Conservation (phyloP, 2,329 filamentous ascomycete species). For the Colletotrichum destructivum region DNA sequence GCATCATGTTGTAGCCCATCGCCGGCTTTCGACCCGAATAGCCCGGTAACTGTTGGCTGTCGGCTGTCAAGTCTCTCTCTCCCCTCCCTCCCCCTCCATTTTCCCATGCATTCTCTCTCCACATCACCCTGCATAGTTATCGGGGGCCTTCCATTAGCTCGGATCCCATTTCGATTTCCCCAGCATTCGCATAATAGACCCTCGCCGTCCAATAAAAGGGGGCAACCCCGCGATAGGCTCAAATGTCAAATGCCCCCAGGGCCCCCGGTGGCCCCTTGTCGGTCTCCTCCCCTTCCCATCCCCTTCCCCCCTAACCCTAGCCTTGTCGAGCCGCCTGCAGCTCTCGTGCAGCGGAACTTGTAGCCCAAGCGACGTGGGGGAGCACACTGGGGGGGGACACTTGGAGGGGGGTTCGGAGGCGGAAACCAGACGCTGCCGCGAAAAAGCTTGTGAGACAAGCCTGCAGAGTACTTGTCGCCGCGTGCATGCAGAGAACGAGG, state of each 20-base stretch:
- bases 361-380: constrained; percentile 34
- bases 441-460: constrained; percentile 39
- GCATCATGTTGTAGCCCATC: not conserved
- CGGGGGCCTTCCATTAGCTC: constrained; percentile 39
- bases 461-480: constrained; percentile 22
- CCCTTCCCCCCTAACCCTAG: not conserved
- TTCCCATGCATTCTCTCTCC: constrained; percentile 28
- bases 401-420: not conserved
- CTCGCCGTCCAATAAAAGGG: constrained; percentile 29
- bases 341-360: constrained; percentile 30
- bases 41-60: constrained; percentile 28
- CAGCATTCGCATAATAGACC: constrained; percentile 40
- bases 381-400: not conserved
- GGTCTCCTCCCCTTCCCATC: not conserved
- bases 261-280: not conserved
- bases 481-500: constrained; percentile 11
- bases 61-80: not conserved
- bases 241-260: not conserved
- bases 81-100: not conserved
- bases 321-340: constrained; percentile 29
- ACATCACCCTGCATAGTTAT: constrained; percentile 29
- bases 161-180: constrained; percentile 42
- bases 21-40: constrained; percentile 30
- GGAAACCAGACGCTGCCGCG: constrained; percentile 4
- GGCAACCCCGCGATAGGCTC: not conserved